Conservation (phyloP, 1,284 basidiomycete genomes). For the Lignosus rhinocerotis region DNA sequence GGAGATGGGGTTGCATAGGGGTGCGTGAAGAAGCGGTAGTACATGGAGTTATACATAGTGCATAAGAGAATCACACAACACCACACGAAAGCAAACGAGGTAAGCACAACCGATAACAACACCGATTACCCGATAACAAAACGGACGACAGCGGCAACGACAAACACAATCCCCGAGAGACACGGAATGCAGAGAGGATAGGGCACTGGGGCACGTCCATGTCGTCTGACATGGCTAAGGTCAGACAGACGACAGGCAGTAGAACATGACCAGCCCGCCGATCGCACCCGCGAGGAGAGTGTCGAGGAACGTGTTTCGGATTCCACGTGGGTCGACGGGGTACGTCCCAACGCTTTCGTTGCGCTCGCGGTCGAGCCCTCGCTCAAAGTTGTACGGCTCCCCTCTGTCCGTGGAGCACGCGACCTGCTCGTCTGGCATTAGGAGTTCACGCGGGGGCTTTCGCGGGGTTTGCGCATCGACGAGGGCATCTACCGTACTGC, state of each 20-base stretch:
- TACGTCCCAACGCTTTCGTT: conserved; percentile 25
- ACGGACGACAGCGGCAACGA: not conserved
- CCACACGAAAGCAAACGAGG: not conserved
- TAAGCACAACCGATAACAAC: not conserved
- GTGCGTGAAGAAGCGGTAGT: not conserved
- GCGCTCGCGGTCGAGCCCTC: conserved; percentile 6
- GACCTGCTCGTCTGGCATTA: not conserved
- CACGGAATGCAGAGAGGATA: not conserved
- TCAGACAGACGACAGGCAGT: conserved; percentile 13
- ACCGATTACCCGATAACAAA: not conserved
- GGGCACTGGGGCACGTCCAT: not conserved
- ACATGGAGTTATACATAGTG: not conserved
- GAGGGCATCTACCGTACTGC: conserved; percentile 20
- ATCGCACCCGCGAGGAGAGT: conserved; percentile 26
- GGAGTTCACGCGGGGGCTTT: not conserved
- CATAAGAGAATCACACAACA: not conserved
- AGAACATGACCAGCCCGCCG: conserved; percentile 24
- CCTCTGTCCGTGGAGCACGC: not conserved
- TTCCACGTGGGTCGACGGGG: conserved; percentile 18
- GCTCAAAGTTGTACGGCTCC: conserved; percentile 20
- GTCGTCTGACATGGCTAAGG: not conserved
- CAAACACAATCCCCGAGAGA: not conserved
- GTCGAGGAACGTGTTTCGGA: conserved; percentile 26
- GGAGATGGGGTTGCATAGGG: not conserved
- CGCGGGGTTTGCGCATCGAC: conserved; percentile 13